Evolutionary conservation across 352 stramenopile species (phyloP), one percentile per base, ranked within the genome.

Genomic region (Phytophthora cajani): DNA sequence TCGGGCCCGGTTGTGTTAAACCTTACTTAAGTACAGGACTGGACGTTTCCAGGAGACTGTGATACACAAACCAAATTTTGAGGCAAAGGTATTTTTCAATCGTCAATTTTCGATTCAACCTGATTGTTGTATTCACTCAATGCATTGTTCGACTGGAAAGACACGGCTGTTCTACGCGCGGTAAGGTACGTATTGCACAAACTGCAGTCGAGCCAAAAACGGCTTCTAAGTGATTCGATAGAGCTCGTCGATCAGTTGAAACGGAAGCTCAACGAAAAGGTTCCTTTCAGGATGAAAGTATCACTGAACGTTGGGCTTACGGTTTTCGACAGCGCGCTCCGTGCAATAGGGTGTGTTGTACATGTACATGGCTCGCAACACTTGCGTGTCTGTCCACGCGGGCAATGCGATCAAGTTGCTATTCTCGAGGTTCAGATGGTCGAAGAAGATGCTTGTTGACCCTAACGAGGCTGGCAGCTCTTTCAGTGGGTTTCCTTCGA

Each of bases 281-380:
- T 17, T 44, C 38, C 38, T 44, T 44, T 44, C 14, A 12, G 38
- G 10, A 2, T 17, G 38, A 44, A 17, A 44, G 10, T 9, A 44
- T 10, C 38, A 44, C 14, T 44, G 38, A 44, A 44, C 38, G 10
- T 44, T 44, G 38, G 11, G 38, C 14, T 44, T 44, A 17, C 14
- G 38, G 38, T 12, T 3, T 44, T 17, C 38, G 10, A 14, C 38
- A 17, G 14, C 14, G 38, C 0, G 11, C 11, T 44, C 38, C 10
- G 8, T 19, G 32, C 58, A 65, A 17, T 65, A 58, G 12, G 46
- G 58, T 10, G 58, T 65, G 6, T 38, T 25, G 38, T 42, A 50
- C 58, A 65, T 58, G 30, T 65, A 65, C 9, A 65, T 42, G 7
- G 46, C 12, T 5, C 32, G 46, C 5, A 65, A 21, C 6, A 65